Percentiles rank a stretch among this genome's conserved stretches.
Evolutionary conservation across 2,329 filamentous ascomycete genomes (phyloP).

Genomic region (Bertia moriformis): DNA sequence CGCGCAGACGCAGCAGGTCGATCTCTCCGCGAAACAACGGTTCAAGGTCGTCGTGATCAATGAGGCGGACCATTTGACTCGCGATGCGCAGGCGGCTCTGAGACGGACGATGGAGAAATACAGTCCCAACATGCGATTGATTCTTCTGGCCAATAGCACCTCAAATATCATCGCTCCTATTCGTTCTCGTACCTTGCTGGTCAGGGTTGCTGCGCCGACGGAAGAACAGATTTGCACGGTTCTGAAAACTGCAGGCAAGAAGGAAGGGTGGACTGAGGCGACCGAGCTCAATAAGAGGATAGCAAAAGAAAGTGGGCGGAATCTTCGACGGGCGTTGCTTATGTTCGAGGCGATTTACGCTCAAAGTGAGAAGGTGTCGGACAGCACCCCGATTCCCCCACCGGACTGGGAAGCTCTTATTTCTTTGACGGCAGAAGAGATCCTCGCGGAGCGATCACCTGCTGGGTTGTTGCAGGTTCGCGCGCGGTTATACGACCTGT

Average conservation of each 20-base stretch:
- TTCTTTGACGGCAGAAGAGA: slow-evolving; percentile 76
- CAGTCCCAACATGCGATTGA: slow-evolving; percentile 81
- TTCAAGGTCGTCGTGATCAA: slow-evolving; percentile 99
- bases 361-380: slow-evolving; percentile 83
- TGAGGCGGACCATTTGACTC: slow-evolving; percentile 83
- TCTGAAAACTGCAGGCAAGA: slow-evolving; percentile 55
- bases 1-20: slow-evolving; percentile 97
- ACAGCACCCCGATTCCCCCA: slow-evolving; percentile 77
- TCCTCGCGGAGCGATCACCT: slow-evolving; percentile 85
- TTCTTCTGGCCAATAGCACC: slow-evolving; percentile 86
- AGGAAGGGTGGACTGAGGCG: slow-evolving; percentile 69
- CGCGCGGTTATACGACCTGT: slow-evolving; percentile 86
- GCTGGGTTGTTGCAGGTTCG: slow-evolving; percentile 75
- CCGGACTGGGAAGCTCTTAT: slow-evolving; percentile 96
- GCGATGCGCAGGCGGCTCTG: slow-evolving; percentile 89
- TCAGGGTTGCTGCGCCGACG: slow-evolving; percentile 79
- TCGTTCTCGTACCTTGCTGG: slow-evolving; percentile 75
- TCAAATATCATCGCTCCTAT: slow-evolving; percentile 99
- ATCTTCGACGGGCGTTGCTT: slow-evolving; percentile 73
- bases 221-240: slow-evolving; percentile 73
- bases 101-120: slow-evolving; percentile 99
- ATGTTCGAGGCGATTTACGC: slow-evolving; percentile 98
- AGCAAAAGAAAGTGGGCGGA: slow-evolving; percentile 78
- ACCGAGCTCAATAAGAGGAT: slow-evolving; percentile 69
- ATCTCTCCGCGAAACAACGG: slow-evolving; percentile 71